phyloP scores from a whole-genome alignment of 768 basidiomycete genomes.

The Saitozyma sp. region DNA sequence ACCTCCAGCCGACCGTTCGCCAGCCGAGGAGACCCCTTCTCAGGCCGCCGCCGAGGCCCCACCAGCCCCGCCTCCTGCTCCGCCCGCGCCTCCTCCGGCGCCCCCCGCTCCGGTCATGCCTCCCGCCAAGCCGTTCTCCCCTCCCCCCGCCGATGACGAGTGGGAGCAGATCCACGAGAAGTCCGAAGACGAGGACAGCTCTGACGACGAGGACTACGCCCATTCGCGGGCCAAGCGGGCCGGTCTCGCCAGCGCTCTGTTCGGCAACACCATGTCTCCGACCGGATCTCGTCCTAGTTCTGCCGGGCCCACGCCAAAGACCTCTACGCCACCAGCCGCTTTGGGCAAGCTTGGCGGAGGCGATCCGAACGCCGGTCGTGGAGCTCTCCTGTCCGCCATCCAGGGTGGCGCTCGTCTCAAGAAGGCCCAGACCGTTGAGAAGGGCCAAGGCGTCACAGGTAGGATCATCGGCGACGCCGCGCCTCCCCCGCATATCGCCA shows the following conservation, averaged over 20 bases:
- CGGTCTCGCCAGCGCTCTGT: conserved; percentile 75
- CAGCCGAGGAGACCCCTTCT: conserved; percentile 38
- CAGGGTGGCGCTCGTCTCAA: conserved; percentile 69
- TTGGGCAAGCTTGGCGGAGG: conserved; percentile 57
- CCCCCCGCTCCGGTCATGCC: conserved; percentile 27
- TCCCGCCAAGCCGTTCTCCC: conserved; percentile 54
- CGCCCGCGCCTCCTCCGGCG: conserved; percentile 36
- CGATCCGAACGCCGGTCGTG: conserved; percentile 48
- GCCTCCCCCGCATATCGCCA: conserved; percentile 69
- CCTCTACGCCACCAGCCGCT: conserved; percentile 50
- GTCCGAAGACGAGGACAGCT: conserved; percentile 61
- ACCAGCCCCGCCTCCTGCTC: conserved; percentile 24
- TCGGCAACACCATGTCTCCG: conserved; percentile 59
- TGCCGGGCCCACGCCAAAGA: conserved; percentile 21
- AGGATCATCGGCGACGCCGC: conserved; percentile 67
- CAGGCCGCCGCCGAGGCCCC: not conserved
- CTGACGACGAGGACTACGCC: conserved; percentile 77
- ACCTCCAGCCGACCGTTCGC: conserved; percentile 53
- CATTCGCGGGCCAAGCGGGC: conserved; percentile 65
- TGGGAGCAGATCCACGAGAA: conserved; percentile 83
- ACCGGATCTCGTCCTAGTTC: conserved; percentile 52
- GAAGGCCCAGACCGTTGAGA: conserved; percentile 79
- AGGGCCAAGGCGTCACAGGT: conserved; percentile 63
- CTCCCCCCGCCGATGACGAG: conserved; percentile 62
- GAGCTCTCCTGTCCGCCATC: conserved; percentile 74